Evolutionary conservation across 106 monocot species (phyloP).

Genomic region (Allium fistulosum): DNA sequence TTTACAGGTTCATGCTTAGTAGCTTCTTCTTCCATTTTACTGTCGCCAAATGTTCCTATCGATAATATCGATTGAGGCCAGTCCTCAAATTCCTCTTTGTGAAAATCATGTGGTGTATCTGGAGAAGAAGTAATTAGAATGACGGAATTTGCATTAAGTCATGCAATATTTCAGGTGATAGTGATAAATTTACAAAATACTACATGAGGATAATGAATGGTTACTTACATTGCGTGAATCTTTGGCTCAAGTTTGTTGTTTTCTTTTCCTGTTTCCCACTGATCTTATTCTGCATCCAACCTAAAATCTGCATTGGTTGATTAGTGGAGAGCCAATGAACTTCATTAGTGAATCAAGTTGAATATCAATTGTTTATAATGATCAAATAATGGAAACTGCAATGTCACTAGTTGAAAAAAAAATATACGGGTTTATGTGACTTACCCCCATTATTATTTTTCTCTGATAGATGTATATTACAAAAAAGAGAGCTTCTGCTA

Average conservation of each 20-base stretch:
- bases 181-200: no score
- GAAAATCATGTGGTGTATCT: neutral
- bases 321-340: no score
- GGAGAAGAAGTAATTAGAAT: neutral
- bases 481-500: neutral
- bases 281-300: neutral
- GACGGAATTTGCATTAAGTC: neutral
- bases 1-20: neutral
- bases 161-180: neutral
- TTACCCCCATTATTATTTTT: constrained; percentile 2
- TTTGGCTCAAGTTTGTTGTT: neutral
- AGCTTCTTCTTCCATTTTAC: constrained; percentile 1
- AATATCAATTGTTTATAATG: neutral
- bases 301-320: neutral
- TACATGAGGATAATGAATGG: neutral
- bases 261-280: neutral
- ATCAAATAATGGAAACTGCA: neutral
- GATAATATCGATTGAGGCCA: constrained; percentile 6
- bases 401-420: no score
- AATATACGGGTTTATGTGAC: neutral
- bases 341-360: no score
- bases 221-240: neutral
- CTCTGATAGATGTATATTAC: neutral
- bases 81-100: neutral
- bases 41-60: constrained; percentile 17